These are phyloP conservation scores for Metarhizium brunneum DNA, from an alignment of 2,329 filamentous ascomycete species.

Conservation along the genomic window DNA sequence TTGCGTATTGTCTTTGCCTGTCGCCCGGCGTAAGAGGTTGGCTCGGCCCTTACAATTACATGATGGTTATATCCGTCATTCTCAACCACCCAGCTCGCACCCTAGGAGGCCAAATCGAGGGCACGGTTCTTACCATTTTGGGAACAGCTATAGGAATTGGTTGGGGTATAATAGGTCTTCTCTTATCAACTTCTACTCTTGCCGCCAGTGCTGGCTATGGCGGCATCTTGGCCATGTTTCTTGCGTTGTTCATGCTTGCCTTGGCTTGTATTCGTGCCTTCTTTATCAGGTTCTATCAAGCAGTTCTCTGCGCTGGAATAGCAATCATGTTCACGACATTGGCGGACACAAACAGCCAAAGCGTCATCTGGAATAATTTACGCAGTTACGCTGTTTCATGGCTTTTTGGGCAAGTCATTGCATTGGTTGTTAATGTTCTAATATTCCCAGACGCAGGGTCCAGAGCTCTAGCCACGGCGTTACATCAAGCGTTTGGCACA, in stretches of 20 bases:
- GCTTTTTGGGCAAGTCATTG: constrained; percentile 44
- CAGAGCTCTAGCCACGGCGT: constrained; percentile 36
- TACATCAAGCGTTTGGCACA: constrained; percentile 36
- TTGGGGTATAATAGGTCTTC: constrained; percentile 45
- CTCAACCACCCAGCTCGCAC: constrained; percentile 48
- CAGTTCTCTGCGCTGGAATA: constrained; percentile 45
- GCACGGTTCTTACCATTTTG: constrained; percentile 40
- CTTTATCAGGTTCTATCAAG: constrained; percentile 46
- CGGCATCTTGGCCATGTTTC: constrained; percentile 45
- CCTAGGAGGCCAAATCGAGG: constrained; percentile 48
- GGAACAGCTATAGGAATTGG: constrained; percentile 44
- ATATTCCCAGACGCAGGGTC: constrained; percentile 48
- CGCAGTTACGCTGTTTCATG: constrained; percentile 46
- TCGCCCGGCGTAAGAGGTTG: constrained; percentile 36
- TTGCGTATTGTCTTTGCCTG: constrained; percentile 46
- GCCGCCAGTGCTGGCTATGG: constrained; percentile 39
- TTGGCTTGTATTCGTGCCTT: constrained; percentile 45
- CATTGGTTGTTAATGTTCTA: constrained; percentile 36
- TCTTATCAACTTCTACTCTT: constrained; percentile 41
- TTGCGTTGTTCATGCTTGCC: constrained; percentile 41
- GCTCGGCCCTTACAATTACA: constrained; percentile 45
- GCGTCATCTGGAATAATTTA: constrained; percentile 40
- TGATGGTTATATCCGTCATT: constrained; percentile 47
- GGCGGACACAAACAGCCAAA: constrained; percentile 33
- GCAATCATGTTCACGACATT: constrained; percentile 44